A percentile compares a stretch with the other conserved stretches of the same genome.
These are phyloP conservation scores for Sugiyamaella novakii DNA, from an alignment of 1,139 yeast species.

Conservation along the genomic window DNA sequence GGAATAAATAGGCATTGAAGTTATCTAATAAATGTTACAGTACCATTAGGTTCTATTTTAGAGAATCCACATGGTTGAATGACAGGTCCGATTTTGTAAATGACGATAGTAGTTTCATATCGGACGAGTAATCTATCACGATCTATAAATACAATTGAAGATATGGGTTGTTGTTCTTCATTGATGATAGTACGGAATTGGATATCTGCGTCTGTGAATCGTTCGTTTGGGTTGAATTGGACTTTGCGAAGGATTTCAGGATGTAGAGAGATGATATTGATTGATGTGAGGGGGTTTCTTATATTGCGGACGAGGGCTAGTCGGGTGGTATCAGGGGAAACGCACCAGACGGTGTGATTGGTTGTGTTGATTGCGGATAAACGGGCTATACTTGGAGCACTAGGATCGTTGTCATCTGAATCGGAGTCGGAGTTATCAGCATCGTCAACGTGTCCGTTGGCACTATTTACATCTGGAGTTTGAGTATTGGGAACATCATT, in stretches of 20 bases:
- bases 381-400: constrained; percentile 3
- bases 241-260: neutral
- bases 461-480: too few relatives aligned
- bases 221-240: constrained; percentile 1
- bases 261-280: neutral
- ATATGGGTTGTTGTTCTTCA: constrained; percentile 12
- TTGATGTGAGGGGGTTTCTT: neutral
- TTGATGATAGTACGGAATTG: constrained; percentile 12
- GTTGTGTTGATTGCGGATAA: neutral
- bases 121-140: constrained; percentile 20
- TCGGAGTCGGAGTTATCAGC: neutral
- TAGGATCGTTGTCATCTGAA: neutral
- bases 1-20: neutral
- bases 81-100: constrained; percentile 13
- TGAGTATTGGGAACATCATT: too few relatives aligned
- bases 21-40: constrained; percentile 17
- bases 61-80: constrained; percentile 11
- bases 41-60: constrained; percentile 16
- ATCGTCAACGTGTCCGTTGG: constrained; percentile 3
- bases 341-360: constrained; percentile 1
- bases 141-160: constrained; percentile 13
- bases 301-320: constrained; percentile 12
- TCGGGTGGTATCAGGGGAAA: constrained; percentile 16
- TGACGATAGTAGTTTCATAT: constrained; percentile 7
- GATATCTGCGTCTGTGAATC: neutral